Evolutionary conservation across 768 basidiomycete species (phyloP), one percentile per base, ranked within the genome.

Genomic region (Asterophora lycoperdoides): DNA sequence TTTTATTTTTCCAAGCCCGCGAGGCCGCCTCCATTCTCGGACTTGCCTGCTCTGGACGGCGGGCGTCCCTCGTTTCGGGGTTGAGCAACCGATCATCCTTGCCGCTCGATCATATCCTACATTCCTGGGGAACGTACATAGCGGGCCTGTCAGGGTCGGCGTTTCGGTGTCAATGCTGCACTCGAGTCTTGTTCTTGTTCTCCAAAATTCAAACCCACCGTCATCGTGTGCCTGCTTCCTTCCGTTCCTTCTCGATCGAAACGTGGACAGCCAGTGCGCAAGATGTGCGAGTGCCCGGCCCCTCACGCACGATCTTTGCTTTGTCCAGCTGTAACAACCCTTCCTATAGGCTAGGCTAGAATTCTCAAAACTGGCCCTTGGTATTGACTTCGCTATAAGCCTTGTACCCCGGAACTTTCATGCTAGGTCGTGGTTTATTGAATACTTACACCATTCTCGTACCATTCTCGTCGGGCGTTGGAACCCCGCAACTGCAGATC

Each of bases 341-440:
- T 23, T 41, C 39, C 26, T 4, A 2, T 8, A 40, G 11, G 14
- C 14, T 15, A 7, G 41, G n/a, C 36, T n/a, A 35, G 33, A 30
- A 20, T 20, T 23, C n/a, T 18, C 8, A 19, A 44, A 4, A 11
- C 15, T 4, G 20, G 10, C 29, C n/a, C n/a, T n/a, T n/a, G 23
- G 23, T 23, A 23, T 23, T 23, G 23, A 26, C 34, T 11, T 37
- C 20, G 14, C n/a, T 23, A 36, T 23, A 45, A 36, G 8, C 34
- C 36, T 45, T 17, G 8, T 8, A 45, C 44, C 44, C 34, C 44
- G 36, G 34, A 34, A 45, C 44, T n/a, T n/a, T n/a, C n/a, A n/a
- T n/a, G n/a, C n/a, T n/a, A n/a, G n/a, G n/a, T n/a, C n/a, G n/a
- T n/a, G n/a, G n/a, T n/a, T n/a, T n/a, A n/a, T n/a, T n/a, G n/a